Conservation (phyloP, 768 basidiomycete species). For the Lactarius psammicola region DNA sequence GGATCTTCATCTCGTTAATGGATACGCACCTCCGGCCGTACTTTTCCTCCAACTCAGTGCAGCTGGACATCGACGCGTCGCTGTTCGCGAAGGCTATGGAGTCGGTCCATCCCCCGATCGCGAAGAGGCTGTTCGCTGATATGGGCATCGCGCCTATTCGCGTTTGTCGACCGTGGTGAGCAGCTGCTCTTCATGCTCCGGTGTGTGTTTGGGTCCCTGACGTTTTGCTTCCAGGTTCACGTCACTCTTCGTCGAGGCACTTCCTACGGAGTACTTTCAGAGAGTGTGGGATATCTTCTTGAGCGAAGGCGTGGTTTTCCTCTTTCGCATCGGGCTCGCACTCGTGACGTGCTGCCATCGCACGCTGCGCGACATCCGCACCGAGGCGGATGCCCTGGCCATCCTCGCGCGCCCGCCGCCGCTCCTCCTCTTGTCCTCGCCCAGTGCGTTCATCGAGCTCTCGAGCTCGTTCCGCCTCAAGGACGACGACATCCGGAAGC, state of each 20-base stretch:
- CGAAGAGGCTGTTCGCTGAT: conserved; percentile 65
- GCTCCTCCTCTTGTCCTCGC: conserved; percentile 52
- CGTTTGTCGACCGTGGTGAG: conserved; percentile 66
- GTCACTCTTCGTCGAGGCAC: conserved; percentile 62
- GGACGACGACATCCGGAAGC: conserved; percentile 76
- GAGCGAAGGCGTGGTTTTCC: conserved; percentile 72
- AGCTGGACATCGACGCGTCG: conserved; percentile 74
- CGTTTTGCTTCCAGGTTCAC: conserved; percentile 54
- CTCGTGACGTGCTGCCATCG: conserved; percentile 61
- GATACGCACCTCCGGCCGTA: conserved; percentile 78
- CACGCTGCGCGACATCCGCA: conserved; percentile 50
- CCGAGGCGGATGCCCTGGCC: conserved; percentile 47
- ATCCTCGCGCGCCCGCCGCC: conserved; percentile 52
- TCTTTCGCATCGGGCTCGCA: conserved; percentile 72
- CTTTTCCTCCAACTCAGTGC: conserved; percentile 57
- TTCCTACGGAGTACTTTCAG: conserved; percentile 64
- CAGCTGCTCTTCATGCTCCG: conserved; percentile 3
- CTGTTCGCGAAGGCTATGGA: conserved; percentile 74
- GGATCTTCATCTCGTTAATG: conserved; percentile 88
- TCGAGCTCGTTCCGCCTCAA: conserved; percentile 67
- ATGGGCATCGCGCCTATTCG: conserved; percentile 56
- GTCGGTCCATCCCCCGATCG: conserved; percentile 51
- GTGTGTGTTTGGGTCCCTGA: conserved; percentile 3
- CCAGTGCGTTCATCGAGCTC: conserved; percentile 62
- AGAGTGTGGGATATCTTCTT: conserved; percentile 84